phyloP scores from a whole-genome alignment of 306 rosid genomes.

The Leucaena leucocephala region DNA sequence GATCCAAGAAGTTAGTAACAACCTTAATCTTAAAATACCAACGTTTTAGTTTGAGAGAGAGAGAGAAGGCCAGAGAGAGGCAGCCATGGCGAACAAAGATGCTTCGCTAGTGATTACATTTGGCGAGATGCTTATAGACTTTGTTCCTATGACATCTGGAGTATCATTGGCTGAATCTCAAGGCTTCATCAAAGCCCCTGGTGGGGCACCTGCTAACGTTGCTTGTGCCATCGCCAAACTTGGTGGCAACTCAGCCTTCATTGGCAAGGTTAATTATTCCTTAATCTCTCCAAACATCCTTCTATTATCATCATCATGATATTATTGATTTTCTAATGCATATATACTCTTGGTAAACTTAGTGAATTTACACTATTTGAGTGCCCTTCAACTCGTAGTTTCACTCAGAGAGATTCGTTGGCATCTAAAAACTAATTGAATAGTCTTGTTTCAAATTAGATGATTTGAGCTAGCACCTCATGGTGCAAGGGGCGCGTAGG shows the following conservation, averaged over 20 bases:
- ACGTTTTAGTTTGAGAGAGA: background rate
- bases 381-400: background rate
- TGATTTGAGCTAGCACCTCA: no score
- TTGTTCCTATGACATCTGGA: conserved; percentile 63
- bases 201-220: conserved; percentile 51
- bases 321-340: background rate
- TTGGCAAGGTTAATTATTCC: conserved; percentile 54
- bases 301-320: background rate
- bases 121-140: conserved; percentile 79
- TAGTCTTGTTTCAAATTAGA: background rate
- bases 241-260: conserved; percentile 65
- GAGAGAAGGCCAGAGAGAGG: background rate
- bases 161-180: conserved; percentile 67
- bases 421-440: background rate
- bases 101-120: conserved; percentile 49
- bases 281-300: conserved; percentile 2
- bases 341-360: background rate
- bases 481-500: no score
- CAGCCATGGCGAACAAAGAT: background rate
- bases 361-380: background rate
- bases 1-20: background rate
- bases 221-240: conserved; percentile 73
- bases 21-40: background rate
- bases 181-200: conserved; percentile 71
- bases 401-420: background rate